phyloP scores from a whole-genome alignment of 176 grass and related monocot species.

The Oryza australiensis region DNA sequence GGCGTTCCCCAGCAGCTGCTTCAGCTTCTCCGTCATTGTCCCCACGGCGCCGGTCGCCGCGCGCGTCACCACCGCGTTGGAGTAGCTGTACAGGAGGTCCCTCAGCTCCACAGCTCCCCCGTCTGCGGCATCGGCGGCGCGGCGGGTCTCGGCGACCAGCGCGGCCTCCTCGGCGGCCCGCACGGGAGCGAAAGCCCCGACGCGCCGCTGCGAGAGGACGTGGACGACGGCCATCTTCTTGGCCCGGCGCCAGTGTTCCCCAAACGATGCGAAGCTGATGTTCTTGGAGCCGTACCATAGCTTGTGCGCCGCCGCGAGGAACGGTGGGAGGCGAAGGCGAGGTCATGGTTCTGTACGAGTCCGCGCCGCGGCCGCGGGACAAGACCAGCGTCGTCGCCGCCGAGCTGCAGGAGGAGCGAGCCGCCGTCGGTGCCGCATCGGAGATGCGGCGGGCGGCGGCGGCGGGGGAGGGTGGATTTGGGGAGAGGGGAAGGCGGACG shows the following conservation, averaged over 20 bases:
- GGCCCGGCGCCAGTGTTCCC: constrained; percentile 59
- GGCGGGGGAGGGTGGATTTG: too few relatives aligned
- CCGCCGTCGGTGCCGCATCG: constrained; percentile 36
- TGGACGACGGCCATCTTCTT: constrained; percentile 64
- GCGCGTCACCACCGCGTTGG: constrained; percentile 52
- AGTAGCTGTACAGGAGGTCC: constrained; percentile 47
- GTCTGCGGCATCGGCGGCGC: constrained; percentile 15
- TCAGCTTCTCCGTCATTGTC: constrained; percentile 16
- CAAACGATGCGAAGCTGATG: constrained; percentile 60
- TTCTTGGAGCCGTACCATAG: constrained; percentile 34
- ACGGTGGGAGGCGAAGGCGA: constrained; percentile 64
- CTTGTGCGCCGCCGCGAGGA: constrained; percentile 20
- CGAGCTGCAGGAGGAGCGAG: constrained; percentile 52
- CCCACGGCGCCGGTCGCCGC: constrained; percentile 33
- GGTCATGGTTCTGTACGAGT: constrained; percentile 64
- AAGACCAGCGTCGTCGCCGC: constrained; percentile 46
- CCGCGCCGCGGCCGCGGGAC: constrained; percentile 49
- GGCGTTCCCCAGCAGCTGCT: constrained; percentile 35
- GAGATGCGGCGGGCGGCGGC: constrained; percentile 29
- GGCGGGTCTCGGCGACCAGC: constrained; percentile 8
- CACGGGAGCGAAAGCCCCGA: constrained; percentile 39
- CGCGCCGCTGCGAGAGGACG: constrained; percentile 56
- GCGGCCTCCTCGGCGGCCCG: constrained; percentile 38
- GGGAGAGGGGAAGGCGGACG: too few relatives aligned
- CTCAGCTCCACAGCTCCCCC: constrained; percentile 48